Base-by-base conservation (phyloP, 2,329 filamentous ascomycete genomes). In the Didymella pomorum region DNA sequence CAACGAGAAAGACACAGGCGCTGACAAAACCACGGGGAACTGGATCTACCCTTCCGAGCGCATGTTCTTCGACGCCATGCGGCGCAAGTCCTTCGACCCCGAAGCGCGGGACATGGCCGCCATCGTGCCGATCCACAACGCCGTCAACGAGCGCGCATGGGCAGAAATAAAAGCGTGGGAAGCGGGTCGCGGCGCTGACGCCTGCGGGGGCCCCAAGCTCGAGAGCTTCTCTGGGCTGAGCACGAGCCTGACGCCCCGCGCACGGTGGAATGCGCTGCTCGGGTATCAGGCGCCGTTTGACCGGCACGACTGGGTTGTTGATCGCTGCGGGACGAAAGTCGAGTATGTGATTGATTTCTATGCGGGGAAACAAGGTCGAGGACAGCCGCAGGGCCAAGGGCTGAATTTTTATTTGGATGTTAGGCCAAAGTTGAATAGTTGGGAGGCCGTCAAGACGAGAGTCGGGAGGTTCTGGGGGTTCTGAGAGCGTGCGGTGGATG, bases 341-440 rank as follows among this genome's bases (percentile, higher is more conserved):
- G 95, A 98, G 70, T 99, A 99, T 75, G 90, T 99, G 37, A 99
- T 99, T 76, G 95, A 99, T 78, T 99, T 99, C 71, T 99, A 99
- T 74, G 88, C 92, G 5, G 95, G 95, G 0, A 86, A 82, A 67
- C 76, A 82, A 28, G 76, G 78, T 53, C 76, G 72, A 49, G 78
- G 73, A 56, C 76, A 62, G 70, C 65, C 57, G 26, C 16, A 50
- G 6, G 78, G 74, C 55, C 79, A 79, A 56, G 83, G 81, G 43
- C 70, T 89, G 65, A 88, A 83, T 65, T 89, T 89, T 66, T 89
- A 86, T 70, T 71, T 89, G 50, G 87, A 89, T 71, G 87, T 89
- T 5, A 78, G 87, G 66, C 87, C 87, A 7, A 89, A 89, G 77
- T 59, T 89, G 73, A 89, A 89, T 72, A 85, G 76, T 55, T 84